Conservation (phyloP, 352 stramenopile species). For the Albugo candida region DNA sequence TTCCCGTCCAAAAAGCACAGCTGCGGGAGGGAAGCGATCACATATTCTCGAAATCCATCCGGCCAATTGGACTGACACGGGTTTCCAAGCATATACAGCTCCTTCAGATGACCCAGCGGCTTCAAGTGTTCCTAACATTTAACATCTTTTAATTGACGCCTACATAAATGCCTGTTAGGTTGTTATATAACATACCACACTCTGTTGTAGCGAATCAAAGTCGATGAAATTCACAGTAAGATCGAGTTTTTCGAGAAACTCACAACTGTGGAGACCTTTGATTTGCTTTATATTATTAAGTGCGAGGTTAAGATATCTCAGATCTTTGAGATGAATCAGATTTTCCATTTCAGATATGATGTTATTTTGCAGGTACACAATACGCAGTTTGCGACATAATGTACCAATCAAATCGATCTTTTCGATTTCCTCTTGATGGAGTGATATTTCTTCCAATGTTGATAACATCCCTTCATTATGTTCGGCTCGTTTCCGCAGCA, state of each 20-base stretch:
- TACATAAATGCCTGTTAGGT: background rate
- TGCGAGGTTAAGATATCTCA: slow-evolving; percentile 91
- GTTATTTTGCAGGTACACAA: slow-evolving; percentile 93
- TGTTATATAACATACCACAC: slow-evolving; percentile 20
- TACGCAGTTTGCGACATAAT: slow-evolving; percentile 82
- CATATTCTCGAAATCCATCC: slow-evolving; percentile 51
- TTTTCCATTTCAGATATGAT: slow-evolving; percentile 88
- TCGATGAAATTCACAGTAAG: slow-evolving; percentile 93
- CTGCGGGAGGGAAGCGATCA: slow-evolving; percentile 74
- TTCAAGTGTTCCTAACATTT: slow-evolving; percentile 39
- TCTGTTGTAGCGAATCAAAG: slow-evolving; percentile 76
- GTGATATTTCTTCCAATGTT: slow-evolving; percentile 84
- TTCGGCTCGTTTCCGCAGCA: slow-evolving; percentile 80
- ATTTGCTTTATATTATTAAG: slow-evolving; percentile 88
- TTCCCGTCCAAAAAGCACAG: slow-evolving; percentile 78
- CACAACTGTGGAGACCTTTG: slow-evolving; percentile 62
- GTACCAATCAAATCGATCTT: slow-evolving; percentile 80
- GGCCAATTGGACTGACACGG: slow-evolving; percentile 65
- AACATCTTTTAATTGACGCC: background rate
- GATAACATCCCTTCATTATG: slow-evolving; percentile 88
- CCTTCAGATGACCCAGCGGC: slow-evolving; percentile 52
- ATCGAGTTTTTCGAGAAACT: slow-evolving; percentile 87
- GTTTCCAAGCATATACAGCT: slow-evolving; percentile 92
- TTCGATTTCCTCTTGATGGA: slow-evolving; percentile 87
- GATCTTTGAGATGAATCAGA: slow-evolving; percentile 82